A percentile compares a stretch with the other conserved stretches of the same genome.
phyloP scores from a whole-genome alignment of 1,139 yeast species.

The Magnusiomyces suaveolens region DNA sequence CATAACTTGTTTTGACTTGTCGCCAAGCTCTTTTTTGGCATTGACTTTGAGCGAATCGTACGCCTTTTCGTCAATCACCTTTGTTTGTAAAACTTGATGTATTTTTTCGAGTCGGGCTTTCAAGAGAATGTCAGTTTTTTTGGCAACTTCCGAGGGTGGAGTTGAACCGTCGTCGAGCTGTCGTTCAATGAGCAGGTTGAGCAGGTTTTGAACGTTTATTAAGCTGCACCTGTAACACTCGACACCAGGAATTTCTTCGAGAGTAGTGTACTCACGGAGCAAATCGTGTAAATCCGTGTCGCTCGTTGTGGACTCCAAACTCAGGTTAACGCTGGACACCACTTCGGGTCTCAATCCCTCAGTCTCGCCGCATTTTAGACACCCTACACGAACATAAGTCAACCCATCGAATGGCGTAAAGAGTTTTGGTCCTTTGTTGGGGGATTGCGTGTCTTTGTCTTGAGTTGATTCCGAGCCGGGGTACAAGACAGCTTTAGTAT shows the following conservation, averaged over 20 bases:
- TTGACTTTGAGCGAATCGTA: conserved; percentile 66
- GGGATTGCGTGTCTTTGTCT: no score
- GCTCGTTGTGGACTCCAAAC: conserved; percentile 34
- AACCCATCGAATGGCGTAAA: conserved; percentile 87
- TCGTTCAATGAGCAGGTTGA: no score
- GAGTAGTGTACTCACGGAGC: conserved; percentile 61
- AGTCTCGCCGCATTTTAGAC: conserved; percentile 81
- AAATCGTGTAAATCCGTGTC: conserved; percentile 46
- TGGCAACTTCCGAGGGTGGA: no score
- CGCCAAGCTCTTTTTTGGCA: conserved; percentile 64
- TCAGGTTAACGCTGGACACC: conserved; percentile 69
- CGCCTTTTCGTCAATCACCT: conserved; percentile 69
- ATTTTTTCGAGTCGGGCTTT: conserved; percentile 38
- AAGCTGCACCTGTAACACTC: conserved; percentile 89
- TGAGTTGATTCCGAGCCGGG: background rate
- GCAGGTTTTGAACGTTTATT: conserved; percentile 46
- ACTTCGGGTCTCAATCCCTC: conserved; percentile 85
- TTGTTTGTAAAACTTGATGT: conserved; percentile 47
- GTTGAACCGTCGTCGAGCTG: no score
- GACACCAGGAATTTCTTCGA: conserved; percentile 84
- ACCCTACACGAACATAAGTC: conserved; percentile 78
- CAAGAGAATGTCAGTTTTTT: background rate
- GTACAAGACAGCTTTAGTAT: conserved; percentile 25
- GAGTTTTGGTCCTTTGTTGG: conserved; percentile 28
- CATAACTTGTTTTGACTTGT: conserved; percentile 72